Evolutionary conservation across 495 filamentous ascomycete genomes (phyloP).

Genomic region (Neurospora sp.): DNA sequence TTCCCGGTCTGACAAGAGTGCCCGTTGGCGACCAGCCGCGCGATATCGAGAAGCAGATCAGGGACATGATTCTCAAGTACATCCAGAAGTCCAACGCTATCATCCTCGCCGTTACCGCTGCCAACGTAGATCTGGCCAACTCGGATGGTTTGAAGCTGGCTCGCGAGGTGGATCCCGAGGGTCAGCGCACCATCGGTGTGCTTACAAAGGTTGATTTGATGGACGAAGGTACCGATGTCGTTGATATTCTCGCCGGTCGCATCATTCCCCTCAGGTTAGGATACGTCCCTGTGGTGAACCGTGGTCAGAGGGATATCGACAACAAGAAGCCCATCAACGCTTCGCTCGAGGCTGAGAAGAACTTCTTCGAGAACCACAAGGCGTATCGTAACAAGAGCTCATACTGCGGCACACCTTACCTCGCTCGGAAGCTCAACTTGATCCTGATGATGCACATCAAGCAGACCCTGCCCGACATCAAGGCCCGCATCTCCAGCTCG

Average conservation of each 20-base stretch:
- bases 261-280: slow-evolving; percentile 94
- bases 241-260: slow-evolving; percentile 96
- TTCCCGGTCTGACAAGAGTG: slow-evolving; percentile 95
- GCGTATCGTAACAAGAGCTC: slow-evolving; percentile 97
- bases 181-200: slow-evolving; percentile 96
- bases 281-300: slow-evolving; percentile 97
- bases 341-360: slow-evolving; percentile 89
- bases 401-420: slow-evolving; percentile 96
- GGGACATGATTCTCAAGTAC: slow-evolving; percentile 97
- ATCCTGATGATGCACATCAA: slow-evolving; percentile 99
- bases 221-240: slow-evolving; percentile 98
- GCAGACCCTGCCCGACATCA: slow-evolving; percentile 97
- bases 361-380: slow-evolving; percentile 97
- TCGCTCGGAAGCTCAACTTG: slow-evolving; percentile 93
- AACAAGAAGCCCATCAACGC: slow-evolving; percentile 90
- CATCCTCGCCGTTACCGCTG: slow-evolving; percentile 90
- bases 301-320: slow-evolving; percentile 98
- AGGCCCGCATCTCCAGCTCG: slow-evolving; percentile 82
- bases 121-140: slow-evolving; percentile 97
- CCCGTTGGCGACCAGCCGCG: slow-evolving; percentile 97
- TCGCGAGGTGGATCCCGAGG: slow-evolving; percentile 94
- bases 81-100: slow-evolving; percentile 98
- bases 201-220: slow-evolving; percentile 98
- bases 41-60: slow-evolving; percentile 96
- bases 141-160: slow-evolving; percentile 96